A percentile compares a stretch with the other conserved stretches of the same genome.
Evolutionary conservation across 305 asterid genomes (phyloP).

Genomic region (Solanum aculeatissimum): DNA sequence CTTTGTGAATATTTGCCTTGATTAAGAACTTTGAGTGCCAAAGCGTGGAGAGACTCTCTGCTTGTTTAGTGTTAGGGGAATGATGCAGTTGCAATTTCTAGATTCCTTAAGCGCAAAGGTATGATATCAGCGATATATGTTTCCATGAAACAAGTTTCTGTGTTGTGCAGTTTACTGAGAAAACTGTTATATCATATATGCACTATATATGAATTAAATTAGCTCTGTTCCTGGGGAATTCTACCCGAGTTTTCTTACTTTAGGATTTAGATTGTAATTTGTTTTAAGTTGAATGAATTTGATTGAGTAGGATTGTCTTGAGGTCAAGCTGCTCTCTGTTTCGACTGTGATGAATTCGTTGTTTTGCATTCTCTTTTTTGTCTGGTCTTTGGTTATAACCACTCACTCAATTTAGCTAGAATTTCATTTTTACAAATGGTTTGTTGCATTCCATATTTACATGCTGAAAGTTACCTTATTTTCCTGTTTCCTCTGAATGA

Average conservation of each 20-base stretch:
- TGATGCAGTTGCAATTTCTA: not conserved
- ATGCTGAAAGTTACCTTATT: not conserved
- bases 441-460: not conserved
- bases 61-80: not conserved
- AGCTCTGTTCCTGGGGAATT: not conserved
- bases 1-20: not conserved
- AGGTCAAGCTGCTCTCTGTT: not conserved
- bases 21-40: not conserved
- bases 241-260: not conserved
- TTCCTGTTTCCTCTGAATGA: not conserved
- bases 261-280: not conserved
- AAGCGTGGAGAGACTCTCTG: not conserved
- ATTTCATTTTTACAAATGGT: not conserved
- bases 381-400: not conserved
- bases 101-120: not conserved
- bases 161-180: not conserved
- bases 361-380: not conserved
- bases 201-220: not conserved
- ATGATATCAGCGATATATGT: not conserved
- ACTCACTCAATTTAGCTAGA: not conserved
- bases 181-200: not conserved
- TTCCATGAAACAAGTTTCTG: not conserved
- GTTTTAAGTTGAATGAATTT: not conserved
- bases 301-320: not conserved
- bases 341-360: not conserved